Conservation (phyloP, 2,329 filamentous ascomycete genomes). For the Phaeophleospora eucalypticola region DNA sequence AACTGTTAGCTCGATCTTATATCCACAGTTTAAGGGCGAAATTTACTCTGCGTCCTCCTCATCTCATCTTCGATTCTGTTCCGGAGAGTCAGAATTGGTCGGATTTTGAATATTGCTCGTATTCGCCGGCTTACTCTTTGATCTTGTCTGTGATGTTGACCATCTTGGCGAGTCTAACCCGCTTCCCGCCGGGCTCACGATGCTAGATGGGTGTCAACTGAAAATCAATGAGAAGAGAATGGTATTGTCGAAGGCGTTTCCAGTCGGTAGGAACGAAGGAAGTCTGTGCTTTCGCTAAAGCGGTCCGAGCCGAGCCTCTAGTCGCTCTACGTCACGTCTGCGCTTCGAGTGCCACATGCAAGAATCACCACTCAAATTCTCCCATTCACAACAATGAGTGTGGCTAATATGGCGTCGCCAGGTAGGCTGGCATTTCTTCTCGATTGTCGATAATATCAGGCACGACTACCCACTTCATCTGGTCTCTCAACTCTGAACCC, state of each 20-base stretch:
- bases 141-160: constrained; percentile 99
- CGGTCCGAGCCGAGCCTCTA: neutral
- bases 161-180: constrained; percentile 55
- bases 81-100: constrained; percentile 20
- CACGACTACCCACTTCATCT: too few relatives aligned
- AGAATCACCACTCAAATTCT: neutral
- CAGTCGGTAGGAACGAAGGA: neutral
- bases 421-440: neutral
- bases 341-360: neutral
- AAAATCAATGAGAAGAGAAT: neutral
- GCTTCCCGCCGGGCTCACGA: neutral
- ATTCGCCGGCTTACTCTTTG: constrained; percentile 86
- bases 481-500: too few relatives aligned
- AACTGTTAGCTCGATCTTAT: constrained; percentile 32
- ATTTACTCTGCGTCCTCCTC: constrained; percentile 93
- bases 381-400: neutral
- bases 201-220: too few relatives aligned
- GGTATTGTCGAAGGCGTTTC: neutral
- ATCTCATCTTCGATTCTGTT: constrained; percentile 98
- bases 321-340: neutral
- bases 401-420: neutral
- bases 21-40: constrained; percentile 3
- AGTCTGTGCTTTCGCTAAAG: neutral
- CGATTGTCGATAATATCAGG: neutral
- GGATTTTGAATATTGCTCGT: neutral